Base-by-base conservation (phyloP, 2,329 filamentous ascomycete genomes). In the Orbilia quercus region DNA sequence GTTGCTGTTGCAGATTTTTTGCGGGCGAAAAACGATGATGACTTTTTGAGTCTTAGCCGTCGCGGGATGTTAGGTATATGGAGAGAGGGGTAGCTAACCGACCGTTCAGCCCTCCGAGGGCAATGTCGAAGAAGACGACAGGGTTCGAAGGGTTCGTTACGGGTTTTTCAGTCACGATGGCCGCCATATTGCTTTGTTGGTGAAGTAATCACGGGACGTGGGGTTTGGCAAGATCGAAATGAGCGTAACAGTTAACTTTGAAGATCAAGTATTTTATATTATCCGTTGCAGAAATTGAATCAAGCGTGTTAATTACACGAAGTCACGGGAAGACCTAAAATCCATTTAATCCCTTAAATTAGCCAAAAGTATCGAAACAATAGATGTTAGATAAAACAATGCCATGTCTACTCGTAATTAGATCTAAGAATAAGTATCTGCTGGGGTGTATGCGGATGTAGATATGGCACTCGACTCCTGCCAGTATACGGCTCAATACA, bases 81-180 rank as follows among this genome's bases (percentile, higher is more conserved):
- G 28, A 70, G 28, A 31, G 28, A 31, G 28, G 28, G 28, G 12
- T n/a, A 71, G 57, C 48, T 53, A 44, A 75, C 76, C 73, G 73
- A 64, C 58, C 75, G 51, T 51, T 81, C 85, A 79, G 81, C 91
- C 90, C 90, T 83, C 91, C 91, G 66, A 95, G 84, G 2, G 90
- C 90, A 72, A 92, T 86, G 80, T 92, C 90, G 81, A 92, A 91
- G 83, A 92, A 91, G 76, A 89, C 87, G 78, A 85, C 80, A 23
- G 74, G 69, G 40, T 73, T 73, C 38, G 54, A 59, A 31, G 60
- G 25, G 25, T 73, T 73, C 18, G 60, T 47, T 40, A 66, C 25
- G 40, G 69, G 69, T 38, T 55, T 73, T 40, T 73, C 53, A 53
- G 69, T 73, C 38, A 42, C 54, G 55, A 66, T 54, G 16, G 69